These are phyloP conservation scores for Rutstroemia sp. DNA, from an alignment of 2,329 filamentous ascomycete genomes.

Conservation along the genomic window DNA sequence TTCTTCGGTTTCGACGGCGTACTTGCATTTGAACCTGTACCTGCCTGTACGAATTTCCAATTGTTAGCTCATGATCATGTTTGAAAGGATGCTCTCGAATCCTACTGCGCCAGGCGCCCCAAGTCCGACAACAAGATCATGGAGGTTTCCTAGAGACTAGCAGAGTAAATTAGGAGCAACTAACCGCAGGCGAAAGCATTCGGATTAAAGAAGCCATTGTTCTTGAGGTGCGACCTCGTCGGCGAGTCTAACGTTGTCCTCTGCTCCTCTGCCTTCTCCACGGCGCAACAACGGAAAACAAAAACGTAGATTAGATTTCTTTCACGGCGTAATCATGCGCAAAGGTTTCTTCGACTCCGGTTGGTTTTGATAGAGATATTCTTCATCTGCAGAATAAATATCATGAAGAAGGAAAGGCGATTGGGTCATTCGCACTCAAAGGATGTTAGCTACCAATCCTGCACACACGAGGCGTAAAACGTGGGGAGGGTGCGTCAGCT, in stretches of 20 bases:
- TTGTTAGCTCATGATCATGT: slow-evolving; percentile 13
- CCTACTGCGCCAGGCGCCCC: not conserved
- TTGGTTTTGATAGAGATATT: not conserved
- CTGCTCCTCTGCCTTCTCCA: not conserved
- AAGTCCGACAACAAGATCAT: not conserved
- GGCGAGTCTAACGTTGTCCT: not conserved
- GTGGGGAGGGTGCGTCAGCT: slow-evolving; percentile 4
- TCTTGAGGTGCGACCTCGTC: not conserved
- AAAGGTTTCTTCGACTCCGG: slow-evolving; percentile 1
- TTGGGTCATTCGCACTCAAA: not conserved
- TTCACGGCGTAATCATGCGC: slow-evolving; percentile 6
- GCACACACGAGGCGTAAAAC: slow-evolving; percentile 6
- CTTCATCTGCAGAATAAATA: slow-evolving; percentile 3
- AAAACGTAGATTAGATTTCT: not conserved
- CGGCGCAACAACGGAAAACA: not conserved
- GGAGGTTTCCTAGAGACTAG: not conserved
- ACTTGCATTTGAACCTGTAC: slow-evolving; percentile 15
- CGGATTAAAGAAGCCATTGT: slow-evolving; percentile 7
- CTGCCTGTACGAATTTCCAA: slow-evolving; percentile 12
- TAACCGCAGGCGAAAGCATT: slow-evolving; percentile 8
- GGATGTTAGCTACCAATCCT: slow-evolving; percentile 2
- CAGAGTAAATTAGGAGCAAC: not conserved
- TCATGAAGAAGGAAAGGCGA: not conserved
- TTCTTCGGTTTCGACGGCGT: slow-evolving; percentile 21
- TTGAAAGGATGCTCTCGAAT: not conserved